These are phyloP conservation scores for Heritiera fomes DNA, from an alignment of 345 rosid species.

Conservation along the genomic window DNA sequence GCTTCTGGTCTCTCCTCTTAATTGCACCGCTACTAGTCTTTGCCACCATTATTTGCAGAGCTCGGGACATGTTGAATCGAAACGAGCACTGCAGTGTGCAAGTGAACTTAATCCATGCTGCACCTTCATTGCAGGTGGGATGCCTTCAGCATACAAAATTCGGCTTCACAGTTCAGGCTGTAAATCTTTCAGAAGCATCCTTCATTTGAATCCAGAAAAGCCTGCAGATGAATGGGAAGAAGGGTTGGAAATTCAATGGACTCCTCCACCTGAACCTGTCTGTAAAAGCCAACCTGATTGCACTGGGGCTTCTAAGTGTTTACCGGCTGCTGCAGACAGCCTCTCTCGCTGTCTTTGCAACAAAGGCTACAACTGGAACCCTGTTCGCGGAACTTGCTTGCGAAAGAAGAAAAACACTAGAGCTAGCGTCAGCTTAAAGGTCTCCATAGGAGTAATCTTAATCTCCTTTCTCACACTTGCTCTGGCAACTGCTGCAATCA, in stretches of 20 bases:
- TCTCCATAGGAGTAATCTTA: slow-evolving; percentile 36
- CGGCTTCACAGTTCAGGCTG: slow-evolving; percentile 66
- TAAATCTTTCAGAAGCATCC: slow-evolving; percentile 57
- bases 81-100: slow-evolving; percentile 44
- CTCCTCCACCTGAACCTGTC: slow-evolving; percentile 47
- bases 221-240: slow-evolving; percentile 54
- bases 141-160: slow-evolving; percentile 67
- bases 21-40: slow-evolving; percentile 59
- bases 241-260: slow-evolving; percentile 64
- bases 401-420: slow-evolving; percentile 29
- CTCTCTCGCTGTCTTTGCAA: slow-evolving; percentile 53
- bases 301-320: slow-evolving; percentile 48
- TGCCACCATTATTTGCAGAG: slow-evolving; percentile 56
- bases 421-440: slow-evolving; percentile 30
- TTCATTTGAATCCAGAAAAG: slow-evolving; percentile 44
- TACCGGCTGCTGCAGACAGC: slow-evolving; percentile 24
- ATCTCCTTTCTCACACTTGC: slow-evolving; percentile 34
- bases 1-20: slow-evolving; percentile 57
- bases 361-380: slow-evolving; percentile 46
- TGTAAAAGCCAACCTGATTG: slow-evolving; percentile 49
- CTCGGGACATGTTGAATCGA: slow-evolving; percentile 40
- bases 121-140: slow-evolving; percentile 60
- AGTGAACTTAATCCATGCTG: slow-evolving; percentile 45
- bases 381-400: slow-evolving; percentile 36
- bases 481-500: slow-evolving; percentile 13